phyloP scores from a whole-genome alignment of 257 asterid species.

The Mitragyna speciosa region DNA sequence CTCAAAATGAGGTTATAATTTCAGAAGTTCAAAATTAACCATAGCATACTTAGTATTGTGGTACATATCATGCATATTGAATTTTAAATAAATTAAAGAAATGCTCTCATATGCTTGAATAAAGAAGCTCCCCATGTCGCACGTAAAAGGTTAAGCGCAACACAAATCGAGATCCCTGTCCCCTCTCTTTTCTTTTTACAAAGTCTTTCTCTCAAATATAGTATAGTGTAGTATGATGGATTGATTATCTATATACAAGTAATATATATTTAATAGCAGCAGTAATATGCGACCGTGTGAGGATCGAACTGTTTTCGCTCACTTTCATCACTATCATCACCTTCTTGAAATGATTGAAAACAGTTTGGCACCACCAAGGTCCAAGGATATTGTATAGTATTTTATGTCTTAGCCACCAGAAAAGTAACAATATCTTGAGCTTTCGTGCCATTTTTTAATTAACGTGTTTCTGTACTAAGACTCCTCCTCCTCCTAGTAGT shows the following conservation, averaged over 20 bases:
- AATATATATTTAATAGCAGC: background rate
- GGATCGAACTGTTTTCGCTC: background rate
- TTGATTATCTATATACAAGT: no score
- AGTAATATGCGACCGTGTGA: background rate
- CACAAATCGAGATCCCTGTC: slow-evolving; percentile 8
- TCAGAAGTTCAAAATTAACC: no score
- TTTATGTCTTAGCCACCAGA: background rate
- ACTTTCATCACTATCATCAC: background rate
- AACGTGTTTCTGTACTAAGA: background rate
- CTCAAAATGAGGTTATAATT: no score
- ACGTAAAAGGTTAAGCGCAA: background rate
- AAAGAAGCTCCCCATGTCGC: slow-evolving; percentile 6
- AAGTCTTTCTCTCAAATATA: background rate
- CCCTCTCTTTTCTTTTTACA: background rate
- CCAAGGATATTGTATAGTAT: background rate
- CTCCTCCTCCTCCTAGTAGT: background rate
- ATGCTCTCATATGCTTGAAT: no score
- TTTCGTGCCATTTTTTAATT: background rate
- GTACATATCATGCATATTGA: no score
- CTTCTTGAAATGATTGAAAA: slow-evolving; percentile 10
- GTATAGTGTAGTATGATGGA: background rate
- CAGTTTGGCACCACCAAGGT: background rate
- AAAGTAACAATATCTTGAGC: background rate
- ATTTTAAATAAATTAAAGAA: no score
- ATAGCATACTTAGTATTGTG: no score